Percentiles rank a stretch among this genome's conserved stretches.
These are phyloP conservation scores for Jamesozyma hellenica DNA, from an alignment of 805 yeast genomes.

Conservation along the genomic window DNA sequence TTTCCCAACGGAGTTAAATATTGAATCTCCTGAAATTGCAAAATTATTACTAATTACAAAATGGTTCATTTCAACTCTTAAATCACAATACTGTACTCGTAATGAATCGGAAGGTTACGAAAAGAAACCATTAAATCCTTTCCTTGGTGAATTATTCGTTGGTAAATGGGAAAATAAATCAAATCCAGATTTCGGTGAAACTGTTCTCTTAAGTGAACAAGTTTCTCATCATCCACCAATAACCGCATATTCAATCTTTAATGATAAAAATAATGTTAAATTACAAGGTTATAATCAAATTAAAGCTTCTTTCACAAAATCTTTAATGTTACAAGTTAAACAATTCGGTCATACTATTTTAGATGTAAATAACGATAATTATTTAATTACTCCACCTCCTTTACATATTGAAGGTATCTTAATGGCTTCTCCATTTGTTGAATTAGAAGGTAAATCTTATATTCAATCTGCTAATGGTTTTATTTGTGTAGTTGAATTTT, in stretches of 20 bases:
- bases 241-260: conserved; percentile 77
- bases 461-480: conserved; percentile 79
- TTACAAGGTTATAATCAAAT: conserved; percentile 87
- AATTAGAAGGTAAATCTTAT: conserved; percentile 76
- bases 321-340: conserved; percentile 70
- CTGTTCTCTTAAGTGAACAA: conserved; percentile 77
- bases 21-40: conserved; percentile 35
- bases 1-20: conserved; percentile 29
- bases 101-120: conserved; percentile 89
- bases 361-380: conserved; percentile 54
- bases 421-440: conserved; percentile 88
- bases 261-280: conserved; percentile 56
- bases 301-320: conserved; percentile 69
- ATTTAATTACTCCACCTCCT: conserved; percentile 89
- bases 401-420: conserved; percentile 90
- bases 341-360: conserved; percentile 88
- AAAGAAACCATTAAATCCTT: conserved; percentile 95
- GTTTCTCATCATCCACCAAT: conserved; percentile 97
- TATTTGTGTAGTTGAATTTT: conserved; percentile 62
- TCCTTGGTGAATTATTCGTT: conserved; percentile 86
- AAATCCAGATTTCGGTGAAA: conserved; percentile 56
- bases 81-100: conserved; percentile 89
- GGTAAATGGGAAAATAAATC: conserved; percentile 71
- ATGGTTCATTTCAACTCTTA: conserved; percentile 86
- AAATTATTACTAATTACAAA: conserved; percentile 71